Evolutionary conservation across 2,329 filamentous ascomycete genomes (phyloP), one percentile per base, ranked within the genome.

Genomic region (Dactylellina leptospora): DNA sequence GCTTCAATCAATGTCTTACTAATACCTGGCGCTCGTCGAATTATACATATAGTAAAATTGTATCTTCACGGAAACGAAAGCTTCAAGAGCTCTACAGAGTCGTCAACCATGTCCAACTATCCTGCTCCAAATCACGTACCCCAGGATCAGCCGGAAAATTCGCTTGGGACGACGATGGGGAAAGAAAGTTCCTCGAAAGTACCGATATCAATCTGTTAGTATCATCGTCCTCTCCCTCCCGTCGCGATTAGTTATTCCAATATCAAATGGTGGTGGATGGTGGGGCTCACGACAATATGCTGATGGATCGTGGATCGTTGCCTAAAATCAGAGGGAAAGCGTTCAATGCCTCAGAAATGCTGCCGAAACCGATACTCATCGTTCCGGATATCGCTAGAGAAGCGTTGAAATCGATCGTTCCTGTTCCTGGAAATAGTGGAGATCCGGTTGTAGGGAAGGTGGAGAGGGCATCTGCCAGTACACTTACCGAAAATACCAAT

Each of bases 61-160:
- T 90, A 84, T 85, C 85, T 81, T 91, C 90, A 85, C 90, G 91
- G 82, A 95, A 96, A 86, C 88, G 91, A 81, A 96, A 96, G 85
- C 85, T 96, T 80, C 89, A 89, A 80, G 90, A 95, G 83, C 86
- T 96, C 78, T 96, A 90, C 83, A 85, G 86, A 77, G 86, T 90
- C 85, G 88, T 90, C 83, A 90, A 89, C 80, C 87, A 88, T 79
- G 80, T 84, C 75, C 68, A 72, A 36, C 16, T 30, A 27, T 53
- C 68, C 4, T 83, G 84, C 84, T 82, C 83, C 83, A 82, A 83
- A 81, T 75, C 85, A 88, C 81, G 81, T 80, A 77, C 82, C 83
- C 56, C 38, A 44, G 74, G 88, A 87, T 73, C 79, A 87, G 64
- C 82, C 2, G 33, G 40, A 16, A 72, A 38, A 33, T 25, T 50